Base-by-base conservation (phyloP, 805 yeast species). In the Priceomyces haplophilus region DNA sequence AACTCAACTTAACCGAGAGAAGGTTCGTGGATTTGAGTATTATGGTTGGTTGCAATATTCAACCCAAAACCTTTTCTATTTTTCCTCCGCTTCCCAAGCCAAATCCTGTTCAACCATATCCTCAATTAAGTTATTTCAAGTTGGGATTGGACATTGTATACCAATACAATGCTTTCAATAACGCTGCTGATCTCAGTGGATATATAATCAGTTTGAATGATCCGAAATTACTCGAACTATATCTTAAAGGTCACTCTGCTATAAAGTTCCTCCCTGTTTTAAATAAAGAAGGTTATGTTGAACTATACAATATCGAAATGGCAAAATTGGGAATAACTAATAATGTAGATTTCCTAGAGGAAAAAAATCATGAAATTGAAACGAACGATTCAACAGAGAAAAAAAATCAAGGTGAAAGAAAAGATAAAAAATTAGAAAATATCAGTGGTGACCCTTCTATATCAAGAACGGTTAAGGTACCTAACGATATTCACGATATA, bases 401-500 rank as follows among this genome's bases (percentile, higher is more conserved):
- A 17, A 45, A 34, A 35, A 39, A 17, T 27, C 37, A 44, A 12
- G 46, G 34, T 18, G 34, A 35, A 5, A 32, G 25, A 18, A 32
- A 20, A 15, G 24, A 31, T 25, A 43, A 25, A 33, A 27, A 12
- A n/a, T 23, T 8, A 20, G 37, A 15, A 27, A 37, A 24, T n/a
- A 23, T 19, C 32, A 38, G 12, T 16, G 36, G 16, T 15, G 3
- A 34, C 15, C 29, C 13, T 4, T 23, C 34, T 18, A 30, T 18
- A 3, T 20, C 34, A 13, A 36, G 34, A 15, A 13, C 35, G 12
- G 51, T 62, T 30, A 66, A 66, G 41, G 65, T 84, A 37, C 97
- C 98, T 3, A 78, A 79, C 47, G 95, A 89, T 60, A 69, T 87
- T 10, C 93, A 87, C 58, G 89, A 83, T 36, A 77, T 89, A 37